These are phyloP conservation scores for Dictyostelium firmibasis DNA, from an alignment of 78 protist species.

Conservation along the genomic window DNA sequence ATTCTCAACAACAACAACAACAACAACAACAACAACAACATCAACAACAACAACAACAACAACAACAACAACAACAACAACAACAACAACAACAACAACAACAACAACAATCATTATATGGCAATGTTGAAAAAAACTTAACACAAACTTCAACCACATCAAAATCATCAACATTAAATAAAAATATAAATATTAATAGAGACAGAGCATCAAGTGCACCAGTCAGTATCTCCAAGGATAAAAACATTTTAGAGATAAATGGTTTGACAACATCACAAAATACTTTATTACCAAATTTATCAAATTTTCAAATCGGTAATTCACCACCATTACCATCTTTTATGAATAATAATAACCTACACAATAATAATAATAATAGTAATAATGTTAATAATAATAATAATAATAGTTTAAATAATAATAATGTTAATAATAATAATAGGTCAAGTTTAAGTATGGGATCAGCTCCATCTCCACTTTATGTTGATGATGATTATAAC, in stretches of 20 bases:
- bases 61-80: constrained; percentile 2
- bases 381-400: background rate
- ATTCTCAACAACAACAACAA: background rate
- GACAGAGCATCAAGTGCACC: constrained; percentile 9
- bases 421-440: background rate
- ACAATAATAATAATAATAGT: background rate
- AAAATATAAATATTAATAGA: background rate
- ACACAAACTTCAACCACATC: background rate
- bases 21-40: too few species aligned
- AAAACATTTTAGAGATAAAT: background rate
- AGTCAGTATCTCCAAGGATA: background rate
- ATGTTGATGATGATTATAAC: constrained; percentile 11
- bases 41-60: background rate
- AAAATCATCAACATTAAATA: background rate
- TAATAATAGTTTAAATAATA: background rate
- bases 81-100: background rate
- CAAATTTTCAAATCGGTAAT: background rate
- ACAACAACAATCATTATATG: background rate
- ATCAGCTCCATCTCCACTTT: background rate
- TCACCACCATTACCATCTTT: constrained; percentile 8
- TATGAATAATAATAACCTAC: background rate
- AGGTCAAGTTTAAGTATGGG: background rate
- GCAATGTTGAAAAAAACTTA: background rate
- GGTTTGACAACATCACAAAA: background rate
- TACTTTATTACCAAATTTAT: background rate